Conservation (phyloP, 1,284 basidiomycete genomes). For the Bjerkandera adusta region DNA sequence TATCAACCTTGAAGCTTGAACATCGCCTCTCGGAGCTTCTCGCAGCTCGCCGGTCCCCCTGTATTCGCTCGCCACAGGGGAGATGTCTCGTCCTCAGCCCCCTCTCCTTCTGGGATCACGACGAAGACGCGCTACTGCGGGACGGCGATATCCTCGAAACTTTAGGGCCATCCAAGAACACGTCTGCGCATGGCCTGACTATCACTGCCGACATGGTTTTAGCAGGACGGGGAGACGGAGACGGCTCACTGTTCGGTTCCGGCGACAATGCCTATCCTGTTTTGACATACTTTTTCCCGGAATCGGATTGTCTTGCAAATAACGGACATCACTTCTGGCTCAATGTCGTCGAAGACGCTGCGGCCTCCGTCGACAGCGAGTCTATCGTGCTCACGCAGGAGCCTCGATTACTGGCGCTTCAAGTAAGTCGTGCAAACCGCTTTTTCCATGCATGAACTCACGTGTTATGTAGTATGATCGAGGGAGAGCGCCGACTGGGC, state of each 20-base stretch:
- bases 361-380: constrained; percentile 37
- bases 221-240: constrained; percentile 60
- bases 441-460: neutral
- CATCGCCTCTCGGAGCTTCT: constrained; percentile 49
- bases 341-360: constrained; percentile 49
- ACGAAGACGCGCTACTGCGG: constrained; percentile 47
- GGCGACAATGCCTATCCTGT: constrained; percentile 71
- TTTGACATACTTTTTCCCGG: constrained; percentile 76
- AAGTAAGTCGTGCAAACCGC: constrained; percentile 44
- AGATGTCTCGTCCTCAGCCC: constrained; percentile 73
- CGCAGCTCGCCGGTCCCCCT: constrained; percentile 40
- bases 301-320: constrained; percentile 63
- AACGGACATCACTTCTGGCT: constrained; percentile 64
- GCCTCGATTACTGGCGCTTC: constrained; percentile 65
- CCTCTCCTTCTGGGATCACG: constrained; percentile 69
- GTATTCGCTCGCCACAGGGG: constrained; percentile 46
- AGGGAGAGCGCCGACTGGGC: constrained; percentile 26
- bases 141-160: constrained; percentile 61
- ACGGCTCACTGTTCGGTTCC: constrained; percentile 43
- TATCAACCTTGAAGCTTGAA: constrained; percentile 64
- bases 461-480: constrained; percentile 46
- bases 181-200: constrained; percentile 56
- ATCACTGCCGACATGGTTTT: constrained; percentile 73
- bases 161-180: constrained; percentile 48
- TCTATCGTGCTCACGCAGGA: constrained; percentile 49